phyloP scores from a whole-genome alignment of 306 rosid genomes.

The Lathyrus tuberosus region DNA sequence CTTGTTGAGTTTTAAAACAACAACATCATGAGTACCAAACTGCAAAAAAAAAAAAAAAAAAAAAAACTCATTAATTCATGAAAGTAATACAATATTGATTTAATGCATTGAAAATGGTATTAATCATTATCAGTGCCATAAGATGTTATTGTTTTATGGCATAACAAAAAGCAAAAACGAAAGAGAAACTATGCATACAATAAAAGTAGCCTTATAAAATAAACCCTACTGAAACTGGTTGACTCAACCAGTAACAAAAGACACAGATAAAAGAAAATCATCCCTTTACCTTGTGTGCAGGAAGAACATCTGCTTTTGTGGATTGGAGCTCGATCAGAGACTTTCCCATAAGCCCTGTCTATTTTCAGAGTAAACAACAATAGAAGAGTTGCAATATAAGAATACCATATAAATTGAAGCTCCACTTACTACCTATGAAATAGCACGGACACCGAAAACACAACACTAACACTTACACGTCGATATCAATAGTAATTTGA shows the following conservation, averaged over 20 bases:
- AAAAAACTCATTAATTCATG: conserved; percentile 23
- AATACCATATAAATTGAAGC: conserved; percentile 30
- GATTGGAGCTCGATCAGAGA: conserved; percentile 86
- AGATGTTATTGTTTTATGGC: not conserved
- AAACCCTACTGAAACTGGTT: not conserved
- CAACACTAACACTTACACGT: no score
- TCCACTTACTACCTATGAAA: no score
- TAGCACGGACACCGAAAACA: no score
- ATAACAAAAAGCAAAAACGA: not conserved
- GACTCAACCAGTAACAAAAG: conserved; percentile 17
- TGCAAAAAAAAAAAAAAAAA: conserved; percentile 52
- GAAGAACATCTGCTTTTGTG: conserved; percentile 91
- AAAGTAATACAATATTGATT: conserved; percentile 23
- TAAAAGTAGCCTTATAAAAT: conserved; percentile 5
- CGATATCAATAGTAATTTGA: no score
- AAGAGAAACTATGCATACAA: conserved; percentile 20
- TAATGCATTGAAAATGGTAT: conserved; percentile 11
- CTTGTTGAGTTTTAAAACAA: conserved; percentile 88
- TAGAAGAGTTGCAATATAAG: conserved; percentile 24
- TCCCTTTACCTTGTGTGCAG: conserved; percentile 85
- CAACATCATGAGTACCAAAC: conserved; percentile 94
- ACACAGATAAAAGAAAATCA: conserved; percentile 11
- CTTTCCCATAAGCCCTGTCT: conserved; percentile 98
- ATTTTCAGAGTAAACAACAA: conserved; percentile 42
- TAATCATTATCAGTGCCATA: conserved; percentile 6